Evolutionary conservation across 176 grass and related monocot genomes (phyloP), one percentile per base, ranked within the genome.

Genomic region (Urochloa ruziziensis): DNA sequence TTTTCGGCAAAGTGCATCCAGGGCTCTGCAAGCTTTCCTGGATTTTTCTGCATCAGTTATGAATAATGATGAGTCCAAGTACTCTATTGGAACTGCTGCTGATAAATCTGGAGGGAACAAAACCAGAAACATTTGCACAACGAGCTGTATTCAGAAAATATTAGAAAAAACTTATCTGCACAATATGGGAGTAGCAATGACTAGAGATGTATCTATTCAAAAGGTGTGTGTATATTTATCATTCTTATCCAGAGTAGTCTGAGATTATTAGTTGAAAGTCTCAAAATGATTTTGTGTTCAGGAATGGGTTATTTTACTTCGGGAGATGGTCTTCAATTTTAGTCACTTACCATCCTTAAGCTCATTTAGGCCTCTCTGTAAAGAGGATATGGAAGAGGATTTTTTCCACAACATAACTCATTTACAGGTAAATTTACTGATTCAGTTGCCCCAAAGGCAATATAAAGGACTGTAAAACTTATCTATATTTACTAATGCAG

Each of bases 321-420:
- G 96, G 64, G 89, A 91, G 44, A 95, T 95, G 91, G 91, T 98
- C 21, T 94, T 77, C 80, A 91, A 82, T 85, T 83, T 98, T 79
- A 27, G 84, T 65, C 83, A 88, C 67, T 67, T 94, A 43, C 75
- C 87, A 79, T 90, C 84, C 53, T 83, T 98, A 68, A 95, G 68
- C 80, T 93, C 93, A 80, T 91, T 95, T 36, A 85, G 54, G 75
- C 70, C 86, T 82, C 93, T 98, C 47, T 98, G 93, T 69, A 95
- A 88, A 70, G 87, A 91, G 32, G 96, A 98, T 83, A 85, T 86
- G 40, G 93, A 98, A 88, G 91, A 92, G 6, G 93, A 98, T 82
- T 98, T 98, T 89, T 98, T 98, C 73, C 91, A 85, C 62, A 95
- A 91, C 80, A 93, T 98, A 86, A 82, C 89, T 86, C 96, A 98